Base-by-base conservation (phyloP, 805 yeast species). In the Candida caryicola region DNA sequence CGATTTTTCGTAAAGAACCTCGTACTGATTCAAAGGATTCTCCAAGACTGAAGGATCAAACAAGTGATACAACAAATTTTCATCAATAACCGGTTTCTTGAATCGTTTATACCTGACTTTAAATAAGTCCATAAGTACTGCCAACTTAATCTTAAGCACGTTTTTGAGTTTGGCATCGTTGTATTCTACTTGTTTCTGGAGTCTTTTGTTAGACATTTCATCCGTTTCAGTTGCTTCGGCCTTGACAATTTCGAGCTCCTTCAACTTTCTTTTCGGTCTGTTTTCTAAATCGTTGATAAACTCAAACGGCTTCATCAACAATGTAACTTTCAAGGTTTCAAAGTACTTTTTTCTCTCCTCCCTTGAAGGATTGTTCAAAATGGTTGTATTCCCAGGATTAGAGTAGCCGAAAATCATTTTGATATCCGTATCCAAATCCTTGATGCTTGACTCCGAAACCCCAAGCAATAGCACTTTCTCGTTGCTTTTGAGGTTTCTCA, bases 11-110 rank as follows among this genome's bases (percentile, higher is more conserved):
- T 69, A 69, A 18, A 63, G 47, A 1, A 67, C 63, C 36, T 67
- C 72, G 37, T 69, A 69, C 17, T 55, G 55, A 18, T 49, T 47
- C 16, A 57, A 37, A 1, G 73, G 73, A 32, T 66, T 66, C 5
- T 59, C 62, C 30, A 68, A 47, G 2, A 68, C 60, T 1, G 62
- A 52, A 1, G 83, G 79, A 43, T 86, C 95, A 63, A 91, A 91
- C 32, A 93, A 64, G 59, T 89, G 95, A 17, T 78, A 69, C 34
- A 91, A 66, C 10, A 73, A 68, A 13, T 73, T 66, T 45, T 89
- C 96, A 40, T 91, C 98, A 40, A 93, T 78, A 0, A 85, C 72
- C 0, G 99, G 98, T 53, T 90, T 93, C 52, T 82, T 83, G 68
- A 93, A 93, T 39, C 96, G 70, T 53, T 88, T 88, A 58, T 91